A percentile compares a stretch with the other conserved stretches of the same genome.
Evolutionary conservation across 2,329 filamentous ascomycete genomes (phyloP).

Genomic region (Teratosphaeria viscida): DNA sequence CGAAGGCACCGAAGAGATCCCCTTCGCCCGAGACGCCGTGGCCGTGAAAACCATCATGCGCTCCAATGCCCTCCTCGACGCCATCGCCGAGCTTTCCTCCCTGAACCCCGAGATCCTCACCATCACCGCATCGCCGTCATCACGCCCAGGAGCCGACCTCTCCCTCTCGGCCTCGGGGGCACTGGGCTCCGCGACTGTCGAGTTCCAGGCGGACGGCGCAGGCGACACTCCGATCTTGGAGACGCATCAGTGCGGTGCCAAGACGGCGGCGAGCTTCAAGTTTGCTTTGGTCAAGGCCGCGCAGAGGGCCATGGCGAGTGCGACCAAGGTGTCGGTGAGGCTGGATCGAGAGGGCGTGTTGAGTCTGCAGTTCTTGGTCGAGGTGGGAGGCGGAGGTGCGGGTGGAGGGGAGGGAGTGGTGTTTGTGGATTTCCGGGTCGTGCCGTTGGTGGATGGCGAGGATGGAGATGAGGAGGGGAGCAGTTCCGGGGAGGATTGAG

Average conservation of each 20-base stretch:
- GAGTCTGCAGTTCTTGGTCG: slow-evolving; percentile 93
- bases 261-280: slow-evolving; percentile 63
- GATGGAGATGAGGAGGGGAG: slow-evolving; percentile 34
- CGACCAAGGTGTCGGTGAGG: slow-evolving; percentile 83
- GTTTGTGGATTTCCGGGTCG: slow-evolving; percentile 75
- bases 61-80: slow-evolving; percentile 60
- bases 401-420: slow-evolving; percentile 37
- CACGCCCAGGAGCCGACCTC: slow-evolving; percentile 49
- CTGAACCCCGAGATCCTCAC: slow-evolving; percentile 51
- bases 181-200: slow-evolving; percentile 50
- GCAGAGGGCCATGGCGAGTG: slow-evolving; percentile 81
- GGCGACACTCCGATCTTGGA: slow-evolving; percentile 48
- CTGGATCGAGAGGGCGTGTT: slow-evolving; percentile 83
- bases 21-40: slow-evolving; percentile 70
- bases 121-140: slow-evolving; percentile 35
- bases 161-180: slow-evolving; percentile 57
- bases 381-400: slow-evolving; percentile 47
- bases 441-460: slow-evolving; percentile 57
- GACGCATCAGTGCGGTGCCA: slow-evolving; percentile 55
- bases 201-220: slow-evolving; percentile 36
- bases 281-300: slow-evolving; percentile 80
- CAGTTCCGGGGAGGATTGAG: not conserved
- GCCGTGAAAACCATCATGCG: slow-evolving; percentile 94
- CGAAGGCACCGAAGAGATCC: slow-evolving; percentile 58
- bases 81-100: slow-evolving; percentile 55